A percentile compares a stretch with the other conserved stretches of the same genome.
These are phyloP conservation scores for Capsicum chinense DNA, from an alignment of 257 asterid species.

Conservation along the genomic window DNA sequence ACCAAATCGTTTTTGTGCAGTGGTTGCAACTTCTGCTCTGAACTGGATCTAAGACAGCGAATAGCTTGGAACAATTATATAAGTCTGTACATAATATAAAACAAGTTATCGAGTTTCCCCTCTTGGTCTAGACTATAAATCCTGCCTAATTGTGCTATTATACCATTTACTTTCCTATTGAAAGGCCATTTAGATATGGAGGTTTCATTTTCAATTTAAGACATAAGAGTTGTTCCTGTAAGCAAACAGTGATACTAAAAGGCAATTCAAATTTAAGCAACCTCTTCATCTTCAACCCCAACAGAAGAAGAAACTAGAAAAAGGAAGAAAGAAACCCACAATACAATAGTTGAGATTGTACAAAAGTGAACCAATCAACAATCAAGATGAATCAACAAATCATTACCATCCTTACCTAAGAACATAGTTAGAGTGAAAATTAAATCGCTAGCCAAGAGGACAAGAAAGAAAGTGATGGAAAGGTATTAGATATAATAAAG, in stretches of 20 bases:
- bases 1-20: neutral
- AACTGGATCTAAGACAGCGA: neutral
- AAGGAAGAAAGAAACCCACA: conserved; percentile 5
- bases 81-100: neutral
- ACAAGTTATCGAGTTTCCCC: neutral
- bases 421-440: neutral
- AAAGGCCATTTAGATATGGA: neutral
- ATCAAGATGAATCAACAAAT: conserved; percentile 16
- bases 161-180: neutral
- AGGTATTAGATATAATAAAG: neutral
- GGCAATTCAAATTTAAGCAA: conserved; percentile 14
- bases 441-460: neutral
- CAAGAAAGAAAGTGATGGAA: neutral
- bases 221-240: neutral
- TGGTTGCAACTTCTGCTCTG: neutral
- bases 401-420: conserved; percentile 8
- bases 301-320: neutral
- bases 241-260: neutral
- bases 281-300: neutral
- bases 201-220: conserved; percentile 1
- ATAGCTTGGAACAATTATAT: neutral
- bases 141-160: neutral
- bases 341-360: neutral
- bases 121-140: neutral
- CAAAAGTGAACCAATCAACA: neutral